Percentiles rank a stretch among this genome's conserved stretches.
phyloP scores from a whole-genome alignment of 169 alveolate species.

The Plasmodium blacklocki region DNA sequence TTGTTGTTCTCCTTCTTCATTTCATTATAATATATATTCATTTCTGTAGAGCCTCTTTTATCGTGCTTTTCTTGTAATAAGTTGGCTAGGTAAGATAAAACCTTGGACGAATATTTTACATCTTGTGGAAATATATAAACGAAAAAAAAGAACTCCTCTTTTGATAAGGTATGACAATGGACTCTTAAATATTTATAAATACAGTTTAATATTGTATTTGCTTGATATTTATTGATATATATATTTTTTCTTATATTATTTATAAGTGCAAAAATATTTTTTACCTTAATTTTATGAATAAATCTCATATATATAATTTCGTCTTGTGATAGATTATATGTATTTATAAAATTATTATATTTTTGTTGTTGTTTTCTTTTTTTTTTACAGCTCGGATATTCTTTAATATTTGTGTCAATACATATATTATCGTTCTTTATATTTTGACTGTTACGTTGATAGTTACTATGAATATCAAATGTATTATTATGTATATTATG shows the following conservation, averaged over 20 bases:
- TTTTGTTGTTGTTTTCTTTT: constrained; percentile 8
- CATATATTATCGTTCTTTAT: not conserved
- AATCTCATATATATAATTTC: constrained; percentile 56
- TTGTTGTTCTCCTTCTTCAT: no score
- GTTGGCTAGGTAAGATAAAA: constrained; percentile 7
- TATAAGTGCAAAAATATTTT: constrained; percentile 27
- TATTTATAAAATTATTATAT: constrained; percentile 8
- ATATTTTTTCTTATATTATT: constrained; percentile 52
- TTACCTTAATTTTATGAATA: constrained; percentile 38
- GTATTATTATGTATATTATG: no score
- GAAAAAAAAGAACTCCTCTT: constrained; percentile 28
- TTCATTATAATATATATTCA: no score
- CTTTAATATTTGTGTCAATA: not conserved
- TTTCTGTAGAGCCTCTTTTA: no score
- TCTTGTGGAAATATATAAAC: constrained; percentile 42
- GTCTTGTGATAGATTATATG: constrained; percentile 34
- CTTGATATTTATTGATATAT: constrained; percentile 17
- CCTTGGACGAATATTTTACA: constrained; percentile 19
- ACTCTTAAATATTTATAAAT: constrained; percentile 45
- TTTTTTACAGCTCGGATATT: not conserved
- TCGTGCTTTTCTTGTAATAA: constrained; percentile 1
- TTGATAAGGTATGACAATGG: constrained; percentile 21
- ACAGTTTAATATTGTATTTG: constrained; percentile 20
- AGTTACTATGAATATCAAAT: no score
- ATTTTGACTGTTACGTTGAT: not conserved